phyloP scores from a whole-genome alignment of 352 stramenopile species.

The Pythium rhizo-oryzae region DNA sequence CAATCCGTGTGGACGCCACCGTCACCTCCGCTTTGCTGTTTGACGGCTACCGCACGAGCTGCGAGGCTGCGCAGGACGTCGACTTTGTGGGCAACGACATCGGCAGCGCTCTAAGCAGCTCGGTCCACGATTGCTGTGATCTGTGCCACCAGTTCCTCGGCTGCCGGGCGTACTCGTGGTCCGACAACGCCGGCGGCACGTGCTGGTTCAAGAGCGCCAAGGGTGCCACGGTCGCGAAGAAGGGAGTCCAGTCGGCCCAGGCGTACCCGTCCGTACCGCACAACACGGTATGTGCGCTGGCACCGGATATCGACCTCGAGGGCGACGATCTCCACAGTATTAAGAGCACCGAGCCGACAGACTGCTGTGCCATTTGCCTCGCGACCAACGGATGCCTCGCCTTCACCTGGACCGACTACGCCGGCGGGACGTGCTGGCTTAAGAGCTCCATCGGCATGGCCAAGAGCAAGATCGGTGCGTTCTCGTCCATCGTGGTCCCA shows the following conservation, averaged over 20 bases:
- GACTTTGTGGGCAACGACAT: constrained; percentile 9
- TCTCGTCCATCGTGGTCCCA: neutral
- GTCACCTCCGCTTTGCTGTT: neutral
- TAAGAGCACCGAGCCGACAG: neutral
- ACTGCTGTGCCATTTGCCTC: neutral
- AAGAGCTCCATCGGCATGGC: constrained; percentile 13
- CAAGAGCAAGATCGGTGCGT: neutral
- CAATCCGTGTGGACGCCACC: neutral
- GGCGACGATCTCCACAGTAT: neutral
- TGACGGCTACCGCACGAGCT: neutral
- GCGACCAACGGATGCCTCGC: neutral
- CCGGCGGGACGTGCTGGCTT: constrained; percentile 28
- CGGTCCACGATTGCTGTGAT: neutral
- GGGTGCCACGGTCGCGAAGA: neutral
- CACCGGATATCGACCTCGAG: neutral
- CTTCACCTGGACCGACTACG: constrained; percentile 23
- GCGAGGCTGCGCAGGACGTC: neutral
- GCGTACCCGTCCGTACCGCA: neutral
- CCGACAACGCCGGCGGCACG: constrained; percentile 20
- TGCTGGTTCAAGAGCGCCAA: constrained; percentile 31
- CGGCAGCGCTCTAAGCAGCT: neutral
- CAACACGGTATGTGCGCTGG: neutral
- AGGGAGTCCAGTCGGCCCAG: neutral
- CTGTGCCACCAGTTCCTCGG: neutral
- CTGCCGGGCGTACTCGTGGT: constrained; percentile 24